Evolutionary conservation across 768 basidiomycete genomes (phyloP), one percentile per base, ranked within the genome.

Genomic region (Saitozyma sp.): DNA sequence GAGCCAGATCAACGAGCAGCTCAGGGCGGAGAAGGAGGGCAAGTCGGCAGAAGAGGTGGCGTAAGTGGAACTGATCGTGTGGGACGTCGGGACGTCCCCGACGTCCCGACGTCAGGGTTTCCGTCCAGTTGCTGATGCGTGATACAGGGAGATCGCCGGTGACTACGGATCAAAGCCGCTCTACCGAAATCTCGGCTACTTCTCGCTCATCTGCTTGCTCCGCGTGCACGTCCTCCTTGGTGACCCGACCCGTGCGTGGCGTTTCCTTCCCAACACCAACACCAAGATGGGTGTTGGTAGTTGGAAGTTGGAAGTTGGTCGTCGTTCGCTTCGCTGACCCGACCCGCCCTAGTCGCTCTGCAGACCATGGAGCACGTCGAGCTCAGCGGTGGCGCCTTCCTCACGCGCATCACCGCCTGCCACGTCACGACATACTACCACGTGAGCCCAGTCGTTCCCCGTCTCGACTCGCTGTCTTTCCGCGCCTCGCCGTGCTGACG

Each of bases 211-310:
- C 70, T 95, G 94, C 52, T 86, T 99, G 39, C 83, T 99, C 50
- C 89, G 96, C 17, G 96, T 99, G 2, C 96, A 98, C 78, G 90
- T 91, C 53, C 86, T 98, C 19, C 86, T 99, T 13, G 96, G 96
- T 38, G 96, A 99, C 68, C 78, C 77, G 16, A 79, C 80, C 8
- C 73, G 78, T 79, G 53, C 64, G 78, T 74, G 14, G 16, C 37
- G 8, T n/a, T 16, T 17, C 9, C 38, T 14, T 3, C 10, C 38
- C 59, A 8, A 49, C 29, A n/a, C 11, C 37, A 29, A 29, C 49
- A 29, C 29, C 29, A 29, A 29, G 29, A 29, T 29, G 29, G 29
- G 29, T 29, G 29, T 29, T 29, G 29, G 29, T 53, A 29, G 16
- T 39, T 13, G 40, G 37, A 11, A 43, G 42, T 48, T 16, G 16